Evolutionary conservation across 805 yeast genomes (phyloP), one percentile per base, ranked within the genome.

Genomic region (Deakozyma indianensis): DNA sequence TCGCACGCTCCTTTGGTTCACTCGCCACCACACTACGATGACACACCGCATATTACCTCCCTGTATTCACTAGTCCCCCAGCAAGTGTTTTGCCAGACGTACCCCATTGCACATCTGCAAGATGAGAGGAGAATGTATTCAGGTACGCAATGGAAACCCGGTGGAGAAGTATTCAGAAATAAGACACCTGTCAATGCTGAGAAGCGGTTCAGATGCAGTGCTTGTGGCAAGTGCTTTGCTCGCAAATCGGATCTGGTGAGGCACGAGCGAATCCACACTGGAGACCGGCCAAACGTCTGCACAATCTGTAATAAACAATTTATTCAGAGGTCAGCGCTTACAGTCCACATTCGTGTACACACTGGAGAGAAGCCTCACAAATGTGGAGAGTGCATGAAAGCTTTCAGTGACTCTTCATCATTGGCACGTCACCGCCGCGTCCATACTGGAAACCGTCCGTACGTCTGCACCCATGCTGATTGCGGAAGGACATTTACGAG

Each of bases 351-450:
- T 51, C 74, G 84, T 51, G 80, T 83, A 4, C 95, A 86, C 59
- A 80, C 86, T 0, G 87, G 87, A n/a, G 86, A 78, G 55, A 80
- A 79, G 52, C 87, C 87, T 5, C 80, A 75, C 56, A 63, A 64
- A 46, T 80, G 86, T 58, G 59, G 66, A 15, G 50, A 54, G 15
- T 65, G 69, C 47, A 50, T 48, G 22, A 56, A 62, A 23, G 54
- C 57, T 16, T 62, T 62, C 45, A 58, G 64, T 44, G 66, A 62
- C 46, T 61, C 65, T 11, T 57, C 62, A 15, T 61, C 65, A 3
- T 67, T 87, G 48, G 94, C 95, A 3, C 72, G 96, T 48, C 94
- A 85, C 61, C 73, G 82, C 38, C 66, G 94, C 41, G 83, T 84
- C 20, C 95, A 85, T 56, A 79, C 88, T 1, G 94, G 94, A 16